Percentiles rank a stretch among this genome's conserved stretches.
phyloP scores from a whole-genome alignment of 805 yeast species.

The Metschnikowia sp. region DNA sequence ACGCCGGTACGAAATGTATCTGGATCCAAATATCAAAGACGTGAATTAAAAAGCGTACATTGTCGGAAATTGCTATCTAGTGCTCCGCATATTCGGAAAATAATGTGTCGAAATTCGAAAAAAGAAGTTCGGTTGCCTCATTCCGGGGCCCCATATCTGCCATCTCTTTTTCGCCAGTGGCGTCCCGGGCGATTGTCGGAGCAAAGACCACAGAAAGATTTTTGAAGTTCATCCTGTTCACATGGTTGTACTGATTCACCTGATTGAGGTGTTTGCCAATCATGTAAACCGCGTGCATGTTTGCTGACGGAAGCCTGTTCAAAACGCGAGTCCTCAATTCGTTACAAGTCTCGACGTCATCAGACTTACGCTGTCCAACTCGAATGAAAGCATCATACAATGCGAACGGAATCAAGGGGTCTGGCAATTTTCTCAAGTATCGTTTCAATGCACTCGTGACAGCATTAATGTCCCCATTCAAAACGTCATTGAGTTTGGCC shows the following conservation, averaged over 20 bases:
- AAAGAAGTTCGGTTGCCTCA: slow-evolving; percentile 69
- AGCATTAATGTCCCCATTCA: slow-evolving; percentile 75
- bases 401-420: slow-evolving; percentile 74
- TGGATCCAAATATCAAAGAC: slow-evolving; percentile 68
- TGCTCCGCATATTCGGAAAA: slow-evolving; percentile 24
- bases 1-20: slow-evolving; percentile 67
- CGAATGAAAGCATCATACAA: slow-evolving; percentile 65
- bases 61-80: background rate
- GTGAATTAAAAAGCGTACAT: slow-evolving; percentile 34
- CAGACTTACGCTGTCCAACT: slow-evolving; percentile 28
- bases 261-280: slow-evolving; percentile 63
- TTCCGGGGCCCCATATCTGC: slow-evolving; percentile 80
- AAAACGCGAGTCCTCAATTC: slow-evolving; percentile 45
- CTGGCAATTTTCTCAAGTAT: slow-evolving; percentile 78
- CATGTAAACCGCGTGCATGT: slow-evolving; percentile 51
- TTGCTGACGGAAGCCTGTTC: slow-evolving; percentile 60
- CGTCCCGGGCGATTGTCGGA: slow-evolving; percentile 82
- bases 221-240: slow-evolving; percentile 78
- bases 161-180: slow-evolving; percentile 77
- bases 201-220: slow-evolving; percentile 92
- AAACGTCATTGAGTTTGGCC: slow-evolving; percentile 30
- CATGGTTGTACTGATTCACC: slow-evolving; percentile 49
- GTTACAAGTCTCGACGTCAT: slow-evolving; percentile 26
- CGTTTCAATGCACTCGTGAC: slow-evolving; percentile 84
- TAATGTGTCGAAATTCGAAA: slow-evolving; percentile 44